Conservation (phyloP, 352 stramenopile species). For the Phytophthora brassicae region DNA sequence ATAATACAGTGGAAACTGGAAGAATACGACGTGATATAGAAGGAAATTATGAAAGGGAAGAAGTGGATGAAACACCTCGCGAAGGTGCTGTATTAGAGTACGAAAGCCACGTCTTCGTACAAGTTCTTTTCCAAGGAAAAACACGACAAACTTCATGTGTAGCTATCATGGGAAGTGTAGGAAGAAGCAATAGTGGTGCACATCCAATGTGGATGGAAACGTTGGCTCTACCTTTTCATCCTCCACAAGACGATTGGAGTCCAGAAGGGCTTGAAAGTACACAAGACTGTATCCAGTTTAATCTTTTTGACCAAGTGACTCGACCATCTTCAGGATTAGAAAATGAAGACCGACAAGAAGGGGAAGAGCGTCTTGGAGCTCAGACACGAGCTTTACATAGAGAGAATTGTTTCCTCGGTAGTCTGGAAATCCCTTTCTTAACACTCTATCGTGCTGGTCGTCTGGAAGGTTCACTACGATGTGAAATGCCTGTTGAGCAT, state of each 20-base stretch:
- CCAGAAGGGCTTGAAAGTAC: slow-evolving; percentile 66
- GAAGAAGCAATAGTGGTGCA: slow-evolving; percentile 10
- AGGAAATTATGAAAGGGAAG: slow-evolving; percentile 14
- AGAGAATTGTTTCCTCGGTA: slow-evolving; percentile 86
- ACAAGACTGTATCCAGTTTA: slow-evolving; percentile 80
- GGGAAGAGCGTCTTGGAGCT: slow-evolving; percentile 15
- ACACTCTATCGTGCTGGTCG: slow-evolving; percentile 82
- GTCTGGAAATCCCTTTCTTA: slow-evolving; percentile 85
- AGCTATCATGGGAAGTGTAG: slow-evolving; percentile 13
- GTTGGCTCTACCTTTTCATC: slow-evolving; percentile 83
- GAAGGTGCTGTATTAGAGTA: slow-evolving; percentile 15
- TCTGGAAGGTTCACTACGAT: slow-evolving; percentile 81
- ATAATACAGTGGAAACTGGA: no score
- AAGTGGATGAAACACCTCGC: slow-evolving; percentile 15
- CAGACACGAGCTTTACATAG: slow-evolving; percentile 48
- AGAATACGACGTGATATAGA: slow-evolving; percentile 15
- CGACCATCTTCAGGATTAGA: slow-evolving; percentile 14
- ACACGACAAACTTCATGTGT: slow-evolving; percentile 65
- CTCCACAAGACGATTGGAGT: slow-evolving; percentile 82
- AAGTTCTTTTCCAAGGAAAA: slow-evolving; percentile 83
- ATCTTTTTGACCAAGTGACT: slow-evolving; percentile 90
- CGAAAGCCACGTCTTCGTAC: slow-evolving; percentile 73
- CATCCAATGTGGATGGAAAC: slow-evolving; percentile 93
- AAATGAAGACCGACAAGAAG: slow-evolving; percentile 40
- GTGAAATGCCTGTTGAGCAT: slow-evolving; percentile 81